Percentiles rank a stretch among this genome's conserved stretches.
Conservation (phyloP, 2,329 filamentous ascomycete genomes). For the Fusarium sp. region DNA sequence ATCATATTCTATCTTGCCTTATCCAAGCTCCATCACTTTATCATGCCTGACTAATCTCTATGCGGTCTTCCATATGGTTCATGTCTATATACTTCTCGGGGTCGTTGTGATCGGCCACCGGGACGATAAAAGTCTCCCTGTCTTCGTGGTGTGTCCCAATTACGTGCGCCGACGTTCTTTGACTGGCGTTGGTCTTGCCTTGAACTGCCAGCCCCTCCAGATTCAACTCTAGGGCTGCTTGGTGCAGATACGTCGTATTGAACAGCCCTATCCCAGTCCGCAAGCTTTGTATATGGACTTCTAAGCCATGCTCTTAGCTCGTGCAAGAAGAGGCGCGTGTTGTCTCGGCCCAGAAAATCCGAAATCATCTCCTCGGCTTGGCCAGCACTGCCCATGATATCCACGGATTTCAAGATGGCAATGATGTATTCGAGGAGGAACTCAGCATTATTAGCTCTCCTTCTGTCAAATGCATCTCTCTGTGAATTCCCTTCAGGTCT, state of each 20-base stretch:
- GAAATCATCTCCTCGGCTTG: constrained; percentile 81
- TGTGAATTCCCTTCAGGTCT: neutral
- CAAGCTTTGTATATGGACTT: constrained; percentile 77
- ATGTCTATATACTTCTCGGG: constrained; percentile 12
- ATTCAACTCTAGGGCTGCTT: neutral
- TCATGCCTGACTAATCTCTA: neutral
- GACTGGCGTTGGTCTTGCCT: neutral
- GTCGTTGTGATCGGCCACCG: neutral
- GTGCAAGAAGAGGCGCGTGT: constrained; percentile 82
- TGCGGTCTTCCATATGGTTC: constrained; percentile 27
- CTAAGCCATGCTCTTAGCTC: constrained; percentile 85
- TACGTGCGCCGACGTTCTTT: neutral
- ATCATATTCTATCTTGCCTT: constrained; percentile 37
- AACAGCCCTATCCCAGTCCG: constrained; percentile 82
- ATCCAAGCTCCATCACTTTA: constrained; percentile 3
- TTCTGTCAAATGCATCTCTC: constrained; percentile 33
- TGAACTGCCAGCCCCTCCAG: neutral
- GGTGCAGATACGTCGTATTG: constrained; percentile 66
- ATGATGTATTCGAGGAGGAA: constrained; percentile 89
- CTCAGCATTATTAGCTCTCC: constrained; percentile 75
- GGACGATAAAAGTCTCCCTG: constrained; percentile 45
- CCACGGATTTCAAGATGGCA: constrained; percentile 82
- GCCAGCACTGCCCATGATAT: constrained; percentile 81
- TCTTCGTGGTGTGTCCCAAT: neutral
- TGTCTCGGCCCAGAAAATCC: constrained; percentile 80